Evolutionary conservation across 441 rosid genomes (phyloP).

Genomic region (Populus hybrid): DNA sequence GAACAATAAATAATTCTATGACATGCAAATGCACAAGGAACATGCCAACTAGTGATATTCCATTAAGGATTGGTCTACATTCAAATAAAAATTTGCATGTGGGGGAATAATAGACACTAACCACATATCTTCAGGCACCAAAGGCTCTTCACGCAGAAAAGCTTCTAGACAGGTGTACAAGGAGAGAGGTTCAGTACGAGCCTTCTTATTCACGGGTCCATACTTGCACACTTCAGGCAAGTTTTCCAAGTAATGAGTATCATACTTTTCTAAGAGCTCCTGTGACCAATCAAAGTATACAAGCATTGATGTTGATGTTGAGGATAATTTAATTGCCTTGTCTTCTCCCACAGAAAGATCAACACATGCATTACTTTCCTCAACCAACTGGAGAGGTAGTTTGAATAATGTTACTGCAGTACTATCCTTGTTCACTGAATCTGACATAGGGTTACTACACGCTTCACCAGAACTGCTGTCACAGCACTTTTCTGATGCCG

Average conservation of each 20-base stretch:
- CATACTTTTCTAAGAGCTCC: slow-evolving; percentile 57
- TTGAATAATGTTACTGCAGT: slow-evolving; percentile 29
- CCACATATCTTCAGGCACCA: slow-evolving; percentile 99
- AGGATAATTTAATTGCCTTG: slow-evolving; percentile 47
- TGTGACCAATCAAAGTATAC: slow-evolving; percentile 71
- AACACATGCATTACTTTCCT: slow-evolving; percentile 49
- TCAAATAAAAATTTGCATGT: not conserved
- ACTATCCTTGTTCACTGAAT: slow-evolving; percentile 30
- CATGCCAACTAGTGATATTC: not conserved
- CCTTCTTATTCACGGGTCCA: slow-evolving; percentile 78
- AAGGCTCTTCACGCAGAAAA: slow-evolving; percentile 88
- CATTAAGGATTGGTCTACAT: slow-evolving; percentile 1
- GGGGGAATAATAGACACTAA: slow-evolving; percentile 33
- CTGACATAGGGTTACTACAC: slow-evolving; percentile 30
- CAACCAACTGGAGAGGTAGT: slow-evolving; percentile 68
- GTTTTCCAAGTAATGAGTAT: slow-evolving; percentile 59
- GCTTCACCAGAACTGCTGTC: slow-evolving; percentile 36
- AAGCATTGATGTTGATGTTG: slow-evolving; percentile 36
- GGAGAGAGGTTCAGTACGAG: slow-evolving; percentile 89
- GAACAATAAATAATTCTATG: not conserved
- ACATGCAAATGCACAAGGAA: not conserved
- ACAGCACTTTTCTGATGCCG: slow-evolving; percentile 31
- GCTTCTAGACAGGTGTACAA: slow-evolving; percentile 89
- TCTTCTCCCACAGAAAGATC: slow-evolving; percentile 64
- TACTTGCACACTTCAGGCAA: slow-evolving; percentile 86